phyloP scores from a whole-genome alignment of 2,329 filamentous ascomycete species.

The Pestalotiopsis sp. region DNA sequence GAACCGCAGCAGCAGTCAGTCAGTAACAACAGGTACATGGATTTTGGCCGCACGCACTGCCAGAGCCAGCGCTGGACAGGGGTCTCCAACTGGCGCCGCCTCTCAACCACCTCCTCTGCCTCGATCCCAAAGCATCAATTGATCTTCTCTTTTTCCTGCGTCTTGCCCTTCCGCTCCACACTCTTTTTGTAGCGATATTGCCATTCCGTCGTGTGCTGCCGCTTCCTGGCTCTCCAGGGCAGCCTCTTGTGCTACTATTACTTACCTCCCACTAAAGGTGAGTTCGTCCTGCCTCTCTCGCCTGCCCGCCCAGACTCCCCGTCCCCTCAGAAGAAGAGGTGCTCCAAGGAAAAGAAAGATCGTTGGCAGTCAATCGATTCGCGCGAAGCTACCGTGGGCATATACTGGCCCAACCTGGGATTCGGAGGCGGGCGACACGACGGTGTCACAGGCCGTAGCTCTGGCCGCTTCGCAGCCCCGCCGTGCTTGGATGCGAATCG shows the following conservation, averaged over 20 bases:
- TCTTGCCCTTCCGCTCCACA: slow-evolving; percentile 43
- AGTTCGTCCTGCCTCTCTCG: slow-evolving; percentile 19
- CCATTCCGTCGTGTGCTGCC: slow-evolving; percentile 28
- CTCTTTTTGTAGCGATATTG: slow-evolving; percentile 39
- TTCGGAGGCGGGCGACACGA: slow-evolving; percentile 18
- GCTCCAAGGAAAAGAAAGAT: slow-evolving; percentile 3
- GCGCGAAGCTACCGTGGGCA: neutral
- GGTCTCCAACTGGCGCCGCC: slow-evolving; percentile 13
- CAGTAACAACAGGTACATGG: neutral
- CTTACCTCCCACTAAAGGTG: slow-evolving; percentile 36
- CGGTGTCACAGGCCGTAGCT: slow-evolving; percentile 19
- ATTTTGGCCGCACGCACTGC: neutral
- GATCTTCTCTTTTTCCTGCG: slow-evolving; percentile 33
- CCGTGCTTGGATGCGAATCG: slow-evolving; percentile 12
- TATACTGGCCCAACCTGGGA: neutral
- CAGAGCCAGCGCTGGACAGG: slow-evolving; percentile 10
- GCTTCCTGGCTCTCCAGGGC: slow-evolving; percentile 50
- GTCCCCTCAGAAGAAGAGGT: neutral
- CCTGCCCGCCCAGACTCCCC: neutral
- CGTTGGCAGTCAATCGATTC: slow-evolving; percentile 17
- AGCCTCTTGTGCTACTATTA: slow-evolving; percentile 38
- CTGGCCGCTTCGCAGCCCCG: slow-evolving; percentile 15
- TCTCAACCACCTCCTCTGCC: slow-evolving; percentile 13
- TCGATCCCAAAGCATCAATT: slow-evolving; percentile 19
- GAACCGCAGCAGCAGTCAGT: neutral